Percentiles rank a stretch among this genome's conserved stretches.
These are phyloP conservation scores for Trametopsis cervina DNA, from an alignment of 768 basidiomycete species.

Conservation along the genomic window DNA sequence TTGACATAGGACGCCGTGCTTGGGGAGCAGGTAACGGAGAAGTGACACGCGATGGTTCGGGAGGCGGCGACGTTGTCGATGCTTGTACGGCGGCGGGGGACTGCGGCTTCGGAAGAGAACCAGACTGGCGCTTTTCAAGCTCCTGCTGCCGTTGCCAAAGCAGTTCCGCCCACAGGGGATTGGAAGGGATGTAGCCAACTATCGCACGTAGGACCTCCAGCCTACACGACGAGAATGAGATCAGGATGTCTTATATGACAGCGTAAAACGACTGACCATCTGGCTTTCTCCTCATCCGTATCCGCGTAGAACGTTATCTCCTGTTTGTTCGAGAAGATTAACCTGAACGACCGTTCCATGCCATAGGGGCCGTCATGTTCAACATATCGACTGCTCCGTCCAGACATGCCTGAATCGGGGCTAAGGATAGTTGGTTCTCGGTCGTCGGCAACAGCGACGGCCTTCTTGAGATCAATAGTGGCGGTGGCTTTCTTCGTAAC, in stretches of 20 bases:
- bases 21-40: not conserved
- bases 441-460: conserved; percentile 69
- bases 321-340: conserved; percentile 71
- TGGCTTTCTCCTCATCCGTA: conserved; percentile 77
- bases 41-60: not conserved
- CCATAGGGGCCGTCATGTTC: conserved; percentile 61
- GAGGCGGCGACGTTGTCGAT: not conserved
- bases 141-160: conserved; percentile 76
- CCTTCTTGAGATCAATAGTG: conserved; percentile 88
- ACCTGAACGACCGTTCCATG: conserved; percentile 78
- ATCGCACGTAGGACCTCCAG: conserved; percentile 77
- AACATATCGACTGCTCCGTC: conserved; percentile 36
- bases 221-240: conserved; percentile 38
- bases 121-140: conserved; percentile 16
- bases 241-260: conserved; percentile 1
- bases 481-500: conserved; percentile 86
- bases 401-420: conserved; percentile 33
- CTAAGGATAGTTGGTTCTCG: conserved; percentile 50
- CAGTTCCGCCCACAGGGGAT: conserved; percentile 90
- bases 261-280: conserved; percentile 60
- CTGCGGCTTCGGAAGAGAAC: not conserved
- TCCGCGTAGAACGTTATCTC: conserved; percentile 91
- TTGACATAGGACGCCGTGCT: not conserved
- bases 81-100: not conserved
- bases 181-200: conserved; percentile 85